Evolutionary conservation across 2,329 filamentous ascomycete genomes (phyloP).

Genomic region (Diaporthe sp.): DNA sequence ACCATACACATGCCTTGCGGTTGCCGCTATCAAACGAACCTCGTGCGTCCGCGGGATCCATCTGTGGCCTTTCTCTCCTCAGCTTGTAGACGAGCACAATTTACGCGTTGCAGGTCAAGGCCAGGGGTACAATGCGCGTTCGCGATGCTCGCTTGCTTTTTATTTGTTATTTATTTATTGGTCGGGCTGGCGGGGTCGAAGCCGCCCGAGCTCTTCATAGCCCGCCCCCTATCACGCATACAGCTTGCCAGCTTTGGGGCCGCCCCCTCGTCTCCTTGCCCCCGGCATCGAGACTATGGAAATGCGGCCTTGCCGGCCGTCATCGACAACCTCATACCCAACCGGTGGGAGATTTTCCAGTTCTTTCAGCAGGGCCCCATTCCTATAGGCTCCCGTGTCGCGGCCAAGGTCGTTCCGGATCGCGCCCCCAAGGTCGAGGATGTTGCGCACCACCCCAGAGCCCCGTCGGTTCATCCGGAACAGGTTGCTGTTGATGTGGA

Average conservation of each 20-base stretch:
- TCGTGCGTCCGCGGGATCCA: background rate
- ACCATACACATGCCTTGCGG: background rate
- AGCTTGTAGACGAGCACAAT: background rate
- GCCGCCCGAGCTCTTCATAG: background rate
- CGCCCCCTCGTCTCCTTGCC: background rate
- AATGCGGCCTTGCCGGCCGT: background rate
- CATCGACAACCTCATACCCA: slow-evolving; percentile 17
- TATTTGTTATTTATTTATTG: too few species aligned
- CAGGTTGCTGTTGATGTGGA: slow-evolving; percentile 27
- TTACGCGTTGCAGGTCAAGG: background rate
- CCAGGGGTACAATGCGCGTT: background rate
- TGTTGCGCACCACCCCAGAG: slow-evolving; percentile 25
- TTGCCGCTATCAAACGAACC: background rate
- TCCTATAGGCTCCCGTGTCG: slow-evolving; percentile 21
- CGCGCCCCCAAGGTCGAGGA: slow-evolving; percentile 27
- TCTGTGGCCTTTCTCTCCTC: background rate
- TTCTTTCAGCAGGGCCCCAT: background rate
- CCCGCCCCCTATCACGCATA: slow-evolving; percentile 3
- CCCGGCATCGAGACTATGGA: slow-evolving; percentile 9
- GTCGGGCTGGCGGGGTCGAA: background rate
- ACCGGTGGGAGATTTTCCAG: slow-evolving; percentile 23
- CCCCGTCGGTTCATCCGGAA: slow-evolving; percentile 33
- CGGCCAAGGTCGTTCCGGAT: slow-evolving; percentile 24
- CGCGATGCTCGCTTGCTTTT: background rate
- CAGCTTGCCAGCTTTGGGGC: background rate